Evolutionary conservation across 257 asterid genomes (phyloP).

Genomic region (Rehmannia glutinosa): DNA sequence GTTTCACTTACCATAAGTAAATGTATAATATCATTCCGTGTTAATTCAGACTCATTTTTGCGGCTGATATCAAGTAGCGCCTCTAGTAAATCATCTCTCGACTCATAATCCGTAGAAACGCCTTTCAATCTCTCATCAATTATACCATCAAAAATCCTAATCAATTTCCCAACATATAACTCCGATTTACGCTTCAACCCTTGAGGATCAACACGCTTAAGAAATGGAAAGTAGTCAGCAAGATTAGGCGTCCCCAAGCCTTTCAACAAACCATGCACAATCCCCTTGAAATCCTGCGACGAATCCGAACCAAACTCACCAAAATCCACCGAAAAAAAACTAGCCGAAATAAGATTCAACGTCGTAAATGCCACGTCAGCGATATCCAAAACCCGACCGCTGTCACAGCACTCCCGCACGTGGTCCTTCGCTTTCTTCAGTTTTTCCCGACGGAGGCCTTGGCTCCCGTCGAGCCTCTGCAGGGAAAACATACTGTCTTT

Average conservation of each 20-base stretch:
- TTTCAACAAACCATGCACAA: slow-evolving; percentile 3
- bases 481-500: slow-evolving; percentile 17
- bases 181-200: not conserved
- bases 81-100: slow-evolving; percentile 24
- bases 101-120: not conserved
- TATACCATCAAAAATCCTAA: slow-evolving; percentile 15
- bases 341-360: slow-evolving; percentile 19
- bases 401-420: slow-evolving; percentile 2
- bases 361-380: slow-evolving; percentile 24
- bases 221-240: slow-evolving; percentile 20
- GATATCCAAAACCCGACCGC: slow-evolving; percentile 1
- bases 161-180: not conserved
- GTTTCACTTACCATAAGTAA: slow-evolving; percentile 14
- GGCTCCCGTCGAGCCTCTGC: slow-evolving; percentile 21
- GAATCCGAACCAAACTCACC: slow-evolving; percentile 9
- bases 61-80: slow-evolving; percentile 22
- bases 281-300: slow-evolving; percentile 15
- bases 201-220: slow-evolving; percentile 17
- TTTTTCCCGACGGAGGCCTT: slow-evolving; percentile 23
- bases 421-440: slow-evolving; percentile 6
- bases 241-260: not conserved
- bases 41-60: slow-evolving; percentile 5
- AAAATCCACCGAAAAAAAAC: slow-evolving; percentile 20
- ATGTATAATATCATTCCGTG: slow-evolving; percentile 10
- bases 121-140: slow-evolving; percentile 8